phyloP scores from a whole-genome alignment of 495 filamentous ascomycete genomes.

The Lepidopterella palustris region DNA sequence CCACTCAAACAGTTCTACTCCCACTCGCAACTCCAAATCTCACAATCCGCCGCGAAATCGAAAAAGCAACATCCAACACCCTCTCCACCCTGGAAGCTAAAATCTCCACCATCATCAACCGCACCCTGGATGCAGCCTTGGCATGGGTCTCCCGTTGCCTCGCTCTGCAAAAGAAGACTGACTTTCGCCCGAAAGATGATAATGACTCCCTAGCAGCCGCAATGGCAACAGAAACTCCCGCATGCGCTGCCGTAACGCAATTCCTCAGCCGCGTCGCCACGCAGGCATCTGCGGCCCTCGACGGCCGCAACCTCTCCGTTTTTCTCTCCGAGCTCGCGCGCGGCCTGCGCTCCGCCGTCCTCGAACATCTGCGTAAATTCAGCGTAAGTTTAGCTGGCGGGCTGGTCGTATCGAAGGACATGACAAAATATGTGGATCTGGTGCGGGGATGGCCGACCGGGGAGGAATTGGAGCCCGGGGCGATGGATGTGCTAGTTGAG shows the following conservation, averaged over 20 bases:
- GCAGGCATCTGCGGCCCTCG: conserved; percentile 58
- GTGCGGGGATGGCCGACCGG: conserved; percentile 70
- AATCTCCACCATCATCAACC: conserved; percentile 77
- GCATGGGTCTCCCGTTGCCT: conserved; percentile 73
- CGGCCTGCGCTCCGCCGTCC: conserved; percentile 65
- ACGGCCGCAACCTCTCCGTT: conserved; percentile 63
- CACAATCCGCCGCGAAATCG: conserved; percentile 83
- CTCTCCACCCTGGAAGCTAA: conserved; percentile 81
- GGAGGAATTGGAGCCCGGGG: conserved; percentile 57
- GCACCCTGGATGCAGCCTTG: conserved; percentile 74
- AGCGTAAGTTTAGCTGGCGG: conserved; percentile 84
- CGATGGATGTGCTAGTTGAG: conserved; percentile 80
- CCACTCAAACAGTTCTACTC: conserved; percentile 84
- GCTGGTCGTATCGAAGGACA: conserved; percentile 92
- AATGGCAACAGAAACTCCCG: conserved; percentile 55
- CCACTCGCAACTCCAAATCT: conserved; percentile 82
- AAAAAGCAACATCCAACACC: conserved; percentile 67
- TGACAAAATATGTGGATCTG: conserved; percentile 80
- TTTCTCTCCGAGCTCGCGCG: conserved; percentile 82
- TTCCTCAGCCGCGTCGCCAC: conserved; percentile 66
- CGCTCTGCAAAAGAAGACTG: conserved; percentile 75
- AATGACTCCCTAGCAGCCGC: conserved; percentile 37
- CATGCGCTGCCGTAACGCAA: conserved; percentile 67
- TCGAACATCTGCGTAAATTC: conserved; percentile 93
- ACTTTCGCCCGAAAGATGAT: conserved; percentile 86